phyloP scores from a whole-genome alignment of 108 stramenopile genomes.

The Chaetoceros tenuissimus region DNA sequence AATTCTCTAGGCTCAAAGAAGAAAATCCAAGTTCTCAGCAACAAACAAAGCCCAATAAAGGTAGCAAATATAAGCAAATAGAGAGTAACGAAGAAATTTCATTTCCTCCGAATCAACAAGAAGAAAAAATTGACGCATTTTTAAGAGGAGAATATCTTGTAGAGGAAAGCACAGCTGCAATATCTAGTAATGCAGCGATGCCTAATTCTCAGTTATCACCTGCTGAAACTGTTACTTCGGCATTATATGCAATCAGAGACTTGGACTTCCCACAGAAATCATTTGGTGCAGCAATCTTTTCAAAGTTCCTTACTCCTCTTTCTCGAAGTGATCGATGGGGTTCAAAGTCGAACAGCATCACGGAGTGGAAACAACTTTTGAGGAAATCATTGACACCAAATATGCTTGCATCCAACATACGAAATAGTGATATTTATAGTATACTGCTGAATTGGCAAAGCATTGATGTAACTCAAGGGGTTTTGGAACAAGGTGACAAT shows the following conservation, averaged over 20 bases:
- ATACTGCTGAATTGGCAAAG: conserved; percentile 28
- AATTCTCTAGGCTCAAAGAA: too few species aligned
- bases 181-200: conserved; percentile 30
- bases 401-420: conserved; percentile 30
- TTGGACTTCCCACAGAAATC: conserved; percentile 26
- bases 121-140: conserved; percentile 32
- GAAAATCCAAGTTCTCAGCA: too few species aligned
- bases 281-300: conserved; percentile 38
- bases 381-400: conserved; percentile 31
- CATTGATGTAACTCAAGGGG: conserved; percentile 31
- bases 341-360: neutral
- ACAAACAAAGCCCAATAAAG: too few species aligned
- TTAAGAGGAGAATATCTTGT: conserved; percentile 39
- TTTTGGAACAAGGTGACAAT: neutral
- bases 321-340: conserved; percentile 32
- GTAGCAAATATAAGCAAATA: too few species aligned
- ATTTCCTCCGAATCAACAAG: neutral
- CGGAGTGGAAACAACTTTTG: conserved; percentile 14
- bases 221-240: conserved; percentile 19
- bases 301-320: conserved; percentile 29
- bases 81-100: too few species aligned
- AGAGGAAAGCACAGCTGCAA: too few species aligned
- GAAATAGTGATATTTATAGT: conserved; percentile 23
- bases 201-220: conserved; percentile 31
- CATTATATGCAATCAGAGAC: conserved; percentile 19